Percentiles rank a stretch among this genome's conserved stretches.
Conservation (phyloP, 495 filamentous ascomycete genomes). For the Aspergillus ostianus region DNA sequence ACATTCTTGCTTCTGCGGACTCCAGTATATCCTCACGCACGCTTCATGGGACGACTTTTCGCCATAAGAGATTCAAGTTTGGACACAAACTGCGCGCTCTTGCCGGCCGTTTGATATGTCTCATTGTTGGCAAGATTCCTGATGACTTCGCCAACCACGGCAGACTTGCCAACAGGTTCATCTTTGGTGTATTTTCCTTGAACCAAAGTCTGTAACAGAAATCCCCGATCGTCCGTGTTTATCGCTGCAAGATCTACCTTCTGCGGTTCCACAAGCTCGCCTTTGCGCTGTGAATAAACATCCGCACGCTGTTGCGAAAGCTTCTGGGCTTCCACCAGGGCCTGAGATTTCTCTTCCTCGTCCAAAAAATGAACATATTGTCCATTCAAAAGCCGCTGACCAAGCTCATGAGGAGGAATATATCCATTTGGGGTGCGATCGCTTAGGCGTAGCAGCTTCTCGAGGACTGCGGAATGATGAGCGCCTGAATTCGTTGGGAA, state of each 20-base stretch:
- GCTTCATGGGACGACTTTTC: constrained; percentile 31
- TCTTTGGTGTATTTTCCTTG: constrained; percentile 43
- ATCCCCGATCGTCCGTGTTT: constrained; percentile 55
- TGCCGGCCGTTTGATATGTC: constrained; percentile 43
- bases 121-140: constrained; percentile 45
- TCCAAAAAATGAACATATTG: constrained; percentile 42
- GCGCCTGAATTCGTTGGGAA: constrained; percentile 34
- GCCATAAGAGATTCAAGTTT: constrained; percentile 45
- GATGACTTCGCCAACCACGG: constrained; percentile 35
- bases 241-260: constrained; percentile 42
- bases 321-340: constrained; percentile 36
- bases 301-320: constrained; percentile 39
- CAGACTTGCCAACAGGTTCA: constrained; percentile 18
- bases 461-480: constrained; percentile 31
- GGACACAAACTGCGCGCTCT: constrained; percentile 38
- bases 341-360: constrained; percentile 39
- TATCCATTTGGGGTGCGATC: constrained; percentile 41
- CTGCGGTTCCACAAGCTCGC: constrained; percentile 38
- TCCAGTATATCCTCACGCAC: constrained; percentile 19
- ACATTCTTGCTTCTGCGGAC: neutral
- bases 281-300: constrained; percentile 40
- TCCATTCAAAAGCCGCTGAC: constrained; percentile 38
- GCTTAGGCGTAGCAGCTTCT: constrained; percentile 37
- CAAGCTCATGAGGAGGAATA: constrained; percentile 39
- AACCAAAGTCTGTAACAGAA: constrained; percentile 72